Evolutionary conservation across 257 asterid species (phyloP).

Genomic region (Pogostemon cablin): DNA sequence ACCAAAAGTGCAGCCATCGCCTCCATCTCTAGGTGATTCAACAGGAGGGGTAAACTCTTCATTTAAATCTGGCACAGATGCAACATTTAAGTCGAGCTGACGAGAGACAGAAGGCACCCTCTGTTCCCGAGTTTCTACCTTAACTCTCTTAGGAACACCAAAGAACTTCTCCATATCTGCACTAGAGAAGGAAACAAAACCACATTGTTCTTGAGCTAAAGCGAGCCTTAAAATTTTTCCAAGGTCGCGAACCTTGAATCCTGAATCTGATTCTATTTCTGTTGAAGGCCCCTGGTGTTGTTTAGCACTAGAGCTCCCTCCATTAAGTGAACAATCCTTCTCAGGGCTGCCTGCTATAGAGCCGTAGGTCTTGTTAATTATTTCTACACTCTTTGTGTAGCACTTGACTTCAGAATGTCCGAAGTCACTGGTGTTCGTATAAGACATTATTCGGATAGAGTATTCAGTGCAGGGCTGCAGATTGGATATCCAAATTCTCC

Average conservation of each 20-base stretch:
- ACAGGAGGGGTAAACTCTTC: constrained; percentile 76
- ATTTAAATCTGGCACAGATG: constrained; percentile 89
- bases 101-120: constrained; percentile 60
- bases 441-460: constrained; percentile 76
- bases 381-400: constrained; percentile 81
- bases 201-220: constrained; percentile 73
- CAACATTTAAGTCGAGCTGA: constrained; percentile 81
- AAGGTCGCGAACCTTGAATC: constrained; percentile 95
- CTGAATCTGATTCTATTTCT: constrained; percentile 75
- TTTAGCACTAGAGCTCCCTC: constrained; percentile 63
- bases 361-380: constrained; percentile 51
- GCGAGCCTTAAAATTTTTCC: constrained; percentile 80
- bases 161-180: constrained; percentile 48
- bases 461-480: constrained; percentile 92
- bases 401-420: constrained; percentile 93
- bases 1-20: constrained; percentile 54
- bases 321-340: constrained; percentile 52
- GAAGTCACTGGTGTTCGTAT: constrained; percentile 59
- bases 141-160: constrained; percentile 47
- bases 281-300: constrained; percentile 38
- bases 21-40: constrained; percentile 75
- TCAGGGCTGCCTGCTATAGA: constrained; percentile 39
- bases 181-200: constrained; percentile 57
- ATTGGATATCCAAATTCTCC: constrained; percentile 81
- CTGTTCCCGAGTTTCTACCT: constrained; percentile 56